Evolutionary conservation across 176 grass and related monocot species (phyloP), one percentile per base, ranked within the genome.

Genomic region (Alopecurus myosuroides): DNA sequence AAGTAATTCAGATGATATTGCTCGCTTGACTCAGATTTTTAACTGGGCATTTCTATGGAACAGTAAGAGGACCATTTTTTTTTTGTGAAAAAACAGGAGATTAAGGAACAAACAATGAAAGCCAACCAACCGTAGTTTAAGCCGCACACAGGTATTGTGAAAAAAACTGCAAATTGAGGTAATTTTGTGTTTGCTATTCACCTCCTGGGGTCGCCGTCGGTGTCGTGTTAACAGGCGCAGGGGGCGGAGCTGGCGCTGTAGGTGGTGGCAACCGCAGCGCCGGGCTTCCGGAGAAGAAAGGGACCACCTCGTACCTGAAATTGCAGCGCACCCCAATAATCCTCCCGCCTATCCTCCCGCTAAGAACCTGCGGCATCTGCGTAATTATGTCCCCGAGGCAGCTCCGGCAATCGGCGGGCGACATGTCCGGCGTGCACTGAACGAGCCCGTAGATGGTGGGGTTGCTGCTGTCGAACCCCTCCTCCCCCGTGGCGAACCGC

Each of bases 371-470:
- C 13, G 29, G 25, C 14, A 22, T 26, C 36, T 0, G 1, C 74
- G 26, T 9, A 9, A 81, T 28, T 6, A 89, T 67, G 2, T 48
- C 46, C 2, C 8, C 9, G 7, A 86, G 83, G 62, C 88, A 89
- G 28, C 13, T 80, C 61, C 73, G 77, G 86, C 89, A 94, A 3
- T 76, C 61, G 3, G 35, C 11, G 18, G 57, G 36, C 13, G 76
- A 6, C 82, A 95, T 77, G 76, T 95, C 90, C 63, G 71, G 84
- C 34, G 85, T 88, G 86, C 93, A 95, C 88, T 92, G 90, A 19
- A 40, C 76, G 33, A 95, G 75, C 1, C 85, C 90, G 79, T 95
- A 92, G 0, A 92, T 79, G 1, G 4, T 80, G 9, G 89, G 89
- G 36, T 77, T 76, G 0, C 7, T 35, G 6, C 28, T 69, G 4